phyloP scores from a whole-genome alignment of 2,329 filamentous ascomycete genomes.

The Ceratocystis lukuohia region DNA sequence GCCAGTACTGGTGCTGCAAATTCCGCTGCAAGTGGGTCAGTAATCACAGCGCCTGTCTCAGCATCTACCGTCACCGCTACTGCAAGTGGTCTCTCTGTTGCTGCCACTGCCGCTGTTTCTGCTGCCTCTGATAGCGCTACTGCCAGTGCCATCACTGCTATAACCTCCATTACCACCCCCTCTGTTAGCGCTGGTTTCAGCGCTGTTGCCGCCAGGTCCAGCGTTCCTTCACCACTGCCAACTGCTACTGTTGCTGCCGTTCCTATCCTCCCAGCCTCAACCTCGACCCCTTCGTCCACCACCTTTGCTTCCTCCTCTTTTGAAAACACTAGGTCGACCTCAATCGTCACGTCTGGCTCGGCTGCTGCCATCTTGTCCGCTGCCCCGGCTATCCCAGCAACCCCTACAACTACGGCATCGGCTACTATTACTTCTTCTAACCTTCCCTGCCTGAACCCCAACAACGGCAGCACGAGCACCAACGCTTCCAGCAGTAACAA shows the following conservation, averaged over 20 bases:
- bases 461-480: slow-evolving; percentile 8
- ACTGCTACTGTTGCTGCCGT: slow-evolving; percentile 49
- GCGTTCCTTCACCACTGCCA: slow-evolving; percentile 35
- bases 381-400: background rate
- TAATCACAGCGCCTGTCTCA: slow-evolving; percentile 4
- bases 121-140: slow-evolving; percentile 26
- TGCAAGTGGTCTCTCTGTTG: background rate
- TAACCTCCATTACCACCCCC: no score
- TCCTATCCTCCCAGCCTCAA: slow-evolving; percentile 3
- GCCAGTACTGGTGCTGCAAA: background rate
- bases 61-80: slow-evolving; percentile 1
- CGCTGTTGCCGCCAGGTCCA: background rate
- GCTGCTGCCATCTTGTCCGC: slow-evolving; percentile 12
- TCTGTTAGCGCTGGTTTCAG: slow-evolving; percentile 27
- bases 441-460: slow-evolving; percentile 17
- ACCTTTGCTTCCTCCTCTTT: slow-evolving; percentile 1
- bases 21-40: slow-evolving; percentile 1
- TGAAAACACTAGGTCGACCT: slow-evolving; percentile 12
- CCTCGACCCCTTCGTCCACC: slow-evolving; percentile 10
- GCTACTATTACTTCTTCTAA: background rate
- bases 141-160: slow-evolving; percentile 51
- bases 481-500: slow-evolving; percentile 6
- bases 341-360: slow-evolving; percentile 9
- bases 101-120: slow-evolving; percentile 37
- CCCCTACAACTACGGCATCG: background rate